These are phyloP conservation scores for Chenopodium quinoa DNA, from an alignment of 148 eudicot genomes.

Conservation along the genomic window DNA sequence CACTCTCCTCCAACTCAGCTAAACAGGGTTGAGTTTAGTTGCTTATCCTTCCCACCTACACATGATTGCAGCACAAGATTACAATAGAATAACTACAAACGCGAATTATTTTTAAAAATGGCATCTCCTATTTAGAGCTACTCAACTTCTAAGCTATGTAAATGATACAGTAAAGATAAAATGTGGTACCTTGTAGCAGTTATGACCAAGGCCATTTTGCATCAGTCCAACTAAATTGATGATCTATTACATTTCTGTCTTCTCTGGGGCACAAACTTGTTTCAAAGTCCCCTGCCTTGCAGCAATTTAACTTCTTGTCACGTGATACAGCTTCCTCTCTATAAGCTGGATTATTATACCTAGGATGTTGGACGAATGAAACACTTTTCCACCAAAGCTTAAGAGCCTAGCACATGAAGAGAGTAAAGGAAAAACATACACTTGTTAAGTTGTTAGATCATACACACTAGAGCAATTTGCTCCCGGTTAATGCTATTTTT, in stretches of 20 bases:
- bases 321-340: conserved; percentile 61
- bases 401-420: conserved; percentile 56
- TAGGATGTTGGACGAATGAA: conserved; percentile 74
- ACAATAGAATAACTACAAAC: neutral
- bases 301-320: conserved; percentile 45
- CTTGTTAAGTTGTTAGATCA: too few relatives aligned
- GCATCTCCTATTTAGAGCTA: neutral
- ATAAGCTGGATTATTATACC: conserved; percentile 59
- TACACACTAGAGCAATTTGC: too few relatives aligned
- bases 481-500: too few relatives aligned
- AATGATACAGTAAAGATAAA: neutral
- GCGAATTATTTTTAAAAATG: neutral
- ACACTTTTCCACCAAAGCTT: conserved; percentile 94
- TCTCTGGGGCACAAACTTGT: conserved; percentile 21
- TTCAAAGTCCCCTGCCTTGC: conserved; percentile 28
- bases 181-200: neutral
- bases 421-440: neutral
- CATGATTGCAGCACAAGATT: neutral
- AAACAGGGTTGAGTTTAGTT: neutral
- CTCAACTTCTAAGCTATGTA: neutral
- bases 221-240: conserved; percentile 68
- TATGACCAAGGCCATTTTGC: conserved; percentile 94
- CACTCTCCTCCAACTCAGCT: neutral
- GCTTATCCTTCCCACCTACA: neutral
- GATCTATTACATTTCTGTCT: conserved; percentile 19